Evolutionary conservation across 73 alveolate species (phyloP).

Genomic region (Paramecium primaurelia): DNA sequence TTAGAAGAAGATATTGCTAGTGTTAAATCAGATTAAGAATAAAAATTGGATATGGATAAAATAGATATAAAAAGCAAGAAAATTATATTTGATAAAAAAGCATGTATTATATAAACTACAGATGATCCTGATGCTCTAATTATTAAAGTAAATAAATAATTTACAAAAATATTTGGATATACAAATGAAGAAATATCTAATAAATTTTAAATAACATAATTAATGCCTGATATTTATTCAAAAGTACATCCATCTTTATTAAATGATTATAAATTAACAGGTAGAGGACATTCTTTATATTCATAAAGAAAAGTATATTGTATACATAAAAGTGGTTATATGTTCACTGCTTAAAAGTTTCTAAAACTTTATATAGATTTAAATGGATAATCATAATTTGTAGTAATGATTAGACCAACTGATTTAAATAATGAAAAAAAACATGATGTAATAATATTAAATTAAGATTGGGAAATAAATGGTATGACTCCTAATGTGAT

Average conservation of each 20-base stretch:
- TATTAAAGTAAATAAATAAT: constrained; percentile 43
- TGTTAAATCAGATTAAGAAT: constrained; percentile 31
- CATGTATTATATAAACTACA: constrained; percentile 34
- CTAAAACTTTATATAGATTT: constrained; percentile 30
- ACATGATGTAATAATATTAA: constrained; percentile 15
- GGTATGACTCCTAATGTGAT: constrained; percentile 38
- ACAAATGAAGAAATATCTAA: constrained; percentile 5
- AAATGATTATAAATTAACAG: constrained; percentile 38
- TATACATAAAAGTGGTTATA: constrained; percentile 19
- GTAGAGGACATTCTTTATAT: constrained; percentile 23
- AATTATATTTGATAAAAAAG: constrained; percentile 48
- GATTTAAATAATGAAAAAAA: constrained; percentile 30
- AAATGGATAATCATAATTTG: constrained; percentile 36
- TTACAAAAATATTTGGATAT: constrained; percentile 33
- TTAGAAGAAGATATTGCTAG: constrained; percentile 49
- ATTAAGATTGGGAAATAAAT: constrained; percentile 58
- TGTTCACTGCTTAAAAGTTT: constrained; percentile 53
- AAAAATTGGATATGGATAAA: constrained; percentile 27
- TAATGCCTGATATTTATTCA: constrained; percentile 49
- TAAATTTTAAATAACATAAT: not conserved
- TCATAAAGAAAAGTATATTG: constrained; percentile 54
- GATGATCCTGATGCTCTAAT: constrained; percentile 49
- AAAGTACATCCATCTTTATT: constrained; percentile 33
- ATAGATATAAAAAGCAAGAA: constrained; percentile 42
- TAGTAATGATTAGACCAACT: constrained; percentile 48